Evolutionary conservation across 306 rosid species (phyloP), one percentile per base, ranked within the genome.

Genomic region (Vigna reflexopilosa): DNA sequence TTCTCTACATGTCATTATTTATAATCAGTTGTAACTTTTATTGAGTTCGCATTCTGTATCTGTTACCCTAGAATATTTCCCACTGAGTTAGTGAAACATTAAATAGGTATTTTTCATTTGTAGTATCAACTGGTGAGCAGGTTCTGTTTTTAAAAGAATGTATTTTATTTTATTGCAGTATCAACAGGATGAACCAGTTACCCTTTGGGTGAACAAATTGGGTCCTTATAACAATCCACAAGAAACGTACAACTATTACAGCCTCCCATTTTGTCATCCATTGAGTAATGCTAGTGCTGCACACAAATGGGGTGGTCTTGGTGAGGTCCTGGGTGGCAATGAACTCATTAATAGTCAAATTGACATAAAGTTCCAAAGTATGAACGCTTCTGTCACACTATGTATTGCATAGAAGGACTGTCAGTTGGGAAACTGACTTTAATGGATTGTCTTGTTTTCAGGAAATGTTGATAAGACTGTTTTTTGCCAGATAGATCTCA

Each of bases 301-400:
- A 72, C 99, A 96, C 87, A 96, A 96, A 80, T 96, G 99, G 99
- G 99, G 99, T 87, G 99, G 99, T 77, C 99, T 96, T 76, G 99
- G 99, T 65, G 99, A 96, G 89, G 99, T 96, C 84, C 80, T 96
- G 32, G 98, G 99, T 77, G 99, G 99, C 90, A 96, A 96, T 82
- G 99, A 96, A 57, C 97, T 96, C 73, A 96, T 96, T 8, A 97
- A 96, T 58, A 96, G 99, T 85, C 94, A 85, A 83, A 74, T 93
- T 63, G 96, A 87, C 55, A 90, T 96, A 73, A 91, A 91, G 83
- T 93, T 85, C 73, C 85, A 38, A 81, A 85, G 99, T 90, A 91
- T 54, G 91, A 73, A 28, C 20, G 36, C 77, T 73, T 70, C 42
- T 68, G 20, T 65, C 63, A 1, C 49, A 19, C 66, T 72, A 36